Conservation (phyloP, 208 protist species). For the Porcisia deanei region DNA sequence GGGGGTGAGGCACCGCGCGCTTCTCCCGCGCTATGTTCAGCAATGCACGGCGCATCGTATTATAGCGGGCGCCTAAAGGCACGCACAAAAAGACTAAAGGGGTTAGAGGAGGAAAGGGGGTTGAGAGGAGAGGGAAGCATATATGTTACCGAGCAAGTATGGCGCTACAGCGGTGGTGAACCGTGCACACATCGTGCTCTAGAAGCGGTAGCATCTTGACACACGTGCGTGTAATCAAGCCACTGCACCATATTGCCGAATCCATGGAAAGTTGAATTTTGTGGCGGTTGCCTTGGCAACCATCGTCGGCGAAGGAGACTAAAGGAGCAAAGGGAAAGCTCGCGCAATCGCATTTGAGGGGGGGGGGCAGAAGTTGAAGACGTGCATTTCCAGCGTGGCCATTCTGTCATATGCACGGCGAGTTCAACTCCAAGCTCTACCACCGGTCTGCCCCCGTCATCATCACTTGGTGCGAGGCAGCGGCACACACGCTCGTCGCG, state of each 20-base stretch:
- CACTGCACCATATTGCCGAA: neutral
- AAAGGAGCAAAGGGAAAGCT: neutral
- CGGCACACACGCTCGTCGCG: too few relatives aligned
- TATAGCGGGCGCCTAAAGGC: neutral
- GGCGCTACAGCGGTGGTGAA: neutral
- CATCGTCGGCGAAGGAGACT: neutral
- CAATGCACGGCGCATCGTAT: constrained; percentile 27
- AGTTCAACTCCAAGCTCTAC: neutral
- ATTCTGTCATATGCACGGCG: neutral
- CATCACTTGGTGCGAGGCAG: too few relatives aligned
- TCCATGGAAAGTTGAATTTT: neutral
- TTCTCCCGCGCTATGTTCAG: constrained; percentile 35
- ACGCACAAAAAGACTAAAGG: neutral
- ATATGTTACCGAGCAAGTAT: neutral
- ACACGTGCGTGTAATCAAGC: neutral
- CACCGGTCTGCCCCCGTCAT: neutral
- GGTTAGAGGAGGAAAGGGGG: neutral
- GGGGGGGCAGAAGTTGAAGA: too few relatives aligned
- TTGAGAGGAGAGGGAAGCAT: neutral
- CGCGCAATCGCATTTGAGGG: neutral
- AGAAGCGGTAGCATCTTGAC: neutral
- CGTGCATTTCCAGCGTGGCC: neutral
- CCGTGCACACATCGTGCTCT: neutral
- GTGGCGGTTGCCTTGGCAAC: neutral
- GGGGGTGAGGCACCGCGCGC: constrained; percentile 53